phyloP scores from a whole-genome alignment of 129 eudicot genomes.

The Centrapalus pauciflorus region DNA sequence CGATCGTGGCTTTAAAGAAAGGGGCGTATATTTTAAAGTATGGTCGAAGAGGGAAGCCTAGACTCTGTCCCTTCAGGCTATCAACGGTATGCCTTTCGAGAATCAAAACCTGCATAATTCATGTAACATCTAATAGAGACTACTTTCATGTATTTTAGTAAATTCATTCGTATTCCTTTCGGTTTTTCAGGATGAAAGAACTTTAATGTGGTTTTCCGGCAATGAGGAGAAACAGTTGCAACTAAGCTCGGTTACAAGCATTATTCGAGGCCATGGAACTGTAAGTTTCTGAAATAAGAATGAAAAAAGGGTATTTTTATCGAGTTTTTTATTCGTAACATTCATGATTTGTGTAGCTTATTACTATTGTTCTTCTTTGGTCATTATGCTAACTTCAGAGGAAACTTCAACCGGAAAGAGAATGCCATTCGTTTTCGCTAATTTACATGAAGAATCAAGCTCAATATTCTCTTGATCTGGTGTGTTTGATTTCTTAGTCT shows the following conservation, averaged over 20 bases:
- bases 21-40: conserved; percentile 65
- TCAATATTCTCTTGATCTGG: conserved; percentile 57
- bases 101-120: background rate
- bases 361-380: background rate
- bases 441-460: conserved; percentile 35
- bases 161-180: background rate
- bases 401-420: conserved; percentile 50
- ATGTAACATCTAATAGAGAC: background rate
- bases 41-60: conserved; percentile 58
- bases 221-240: conserved; percentile 49
- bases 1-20: conserved; percentile 59
- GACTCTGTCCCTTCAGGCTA: conserved; percentile 55
- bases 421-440: conserved; percentile 50
- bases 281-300: conserved; percentile 24
- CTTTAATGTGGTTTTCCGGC: conserved; percentile 59
- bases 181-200: conserved; percentile 50
- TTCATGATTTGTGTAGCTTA: background rate
- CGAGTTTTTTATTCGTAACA: background rate
- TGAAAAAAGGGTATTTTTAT: background rate
- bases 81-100: conserved; percentile 41
- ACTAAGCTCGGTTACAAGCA: conserved; percentile 39
- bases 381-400: conserved; percentile 28
- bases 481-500: conserved; percentile 15
- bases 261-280: conserved; percentile 45
- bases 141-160: background rate